Base-by-base conservation (phyloP, 75 land plant genomes). In the Sequoiadendron giganteum region DNA sequence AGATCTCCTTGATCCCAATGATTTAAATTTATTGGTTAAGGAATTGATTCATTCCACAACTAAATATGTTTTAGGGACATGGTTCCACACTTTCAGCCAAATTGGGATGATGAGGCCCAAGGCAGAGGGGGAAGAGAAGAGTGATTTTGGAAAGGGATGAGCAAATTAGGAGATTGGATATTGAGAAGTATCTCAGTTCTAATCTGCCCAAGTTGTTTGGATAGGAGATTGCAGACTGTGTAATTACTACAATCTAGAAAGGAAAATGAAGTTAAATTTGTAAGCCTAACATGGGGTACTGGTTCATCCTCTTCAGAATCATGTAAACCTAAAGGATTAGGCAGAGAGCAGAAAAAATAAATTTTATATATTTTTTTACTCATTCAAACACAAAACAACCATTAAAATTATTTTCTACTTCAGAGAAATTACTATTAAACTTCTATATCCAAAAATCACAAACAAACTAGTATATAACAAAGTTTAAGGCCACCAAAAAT, bases 141-240 rank as follows among this genome's bases (percentile, higher is more conserved):
- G 34, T 47, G 65, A 49, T 92, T 68, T 45, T 78, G 82, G 89
- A 87, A 55, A 84, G 93, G 32, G 93, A 92, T 75, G 78, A 56
- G 9, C 84, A 87, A 85, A 92, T 92, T 43, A 89, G 76, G 83
- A 80, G 52, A 30, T 87, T 84, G 49, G 92, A 90, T 48, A 88
- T 92, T 49, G 93, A 92, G 34, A 89, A 89, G 21, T 92, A 92
- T 81, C 85, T 92, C 19, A 87, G 90, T 58, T 55, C 89, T 86
- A 90, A 92, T 56, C 85, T 92, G 90, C 93, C 93, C 7, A 86
- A 88, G 85, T 77, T 92, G 72, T 92, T 92, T 87, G 93, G 92
- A 13, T 92, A 92, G 34, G 93, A 92, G 89, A 89, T 91, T 85
- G 76, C 93, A 6, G 90, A 92, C 54, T 83, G 86, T 19, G 92